Percentiles rank a stretch among this genome's conserved stretches.
Evolutionary conservation across 2,329 filamentous ascomycete genomes (phyloP).

Genomic region (Trichoderma atroviride): DNA sequence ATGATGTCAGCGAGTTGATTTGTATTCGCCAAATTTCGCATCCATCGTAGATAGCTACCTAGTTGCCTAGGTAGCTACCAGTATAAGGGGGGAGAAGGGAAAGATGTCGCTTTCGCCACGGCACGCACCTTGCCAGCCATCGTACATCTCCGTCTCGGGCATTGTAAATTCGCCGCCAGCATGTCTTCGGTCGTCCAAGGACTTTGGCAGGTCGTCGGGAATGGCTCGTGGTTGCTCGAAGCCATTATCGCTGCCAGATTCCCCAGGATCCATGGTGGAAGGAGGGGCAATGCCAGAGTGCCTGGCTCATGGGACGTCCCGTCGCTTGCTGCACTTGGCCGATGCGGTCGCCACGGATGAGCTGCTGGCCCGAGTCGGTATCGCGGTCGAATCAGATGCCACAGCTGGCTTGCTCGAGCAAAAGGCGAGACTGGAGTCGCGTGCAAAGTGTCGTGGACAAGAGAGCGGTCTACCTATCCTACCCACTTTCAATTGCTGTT

Average conservation of each 20-base stretch:
- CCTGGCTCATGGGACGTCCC: conserved; percentile 39
- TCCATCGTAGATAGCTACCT: not conserved
- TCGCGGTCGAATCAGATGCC: not conserved
- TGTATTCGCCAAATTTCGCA: not conserved
- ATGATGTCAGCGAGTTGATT: conserved; percentile 32
- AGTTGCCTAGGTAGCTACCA: not conserved
- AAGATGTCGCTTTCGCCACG: not conserved
- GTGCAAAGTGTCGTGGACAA: conserved; percentile 19
- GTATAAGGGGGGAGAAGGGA: not conserved
- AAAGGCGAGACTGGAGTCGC: conserved; percentile 12
- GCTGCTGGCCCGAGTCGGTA: not conserved
- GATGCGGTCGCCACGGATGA: conserved; percentile 5
- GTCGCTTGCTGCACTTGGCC: conserved; percentile 8
- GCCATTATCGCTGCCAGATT: conserved; percentile 46
- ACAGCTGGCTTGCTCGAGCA: not conserved
- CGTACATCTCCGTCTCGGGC: conserved; percentile 93
- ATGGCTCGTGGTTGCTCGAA: conserved; percentile 55
- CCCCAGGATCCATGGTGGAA: conserved; percentile 62
- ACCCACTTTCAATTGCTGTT: conserved; percentile 24
- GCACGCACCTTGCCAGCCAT: conserved; percentile 88
- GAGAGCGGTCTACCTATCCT: conserved; percentile 26
- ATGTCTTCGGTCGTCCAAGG: conserved; percentile 81
- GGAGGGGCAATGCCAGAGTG: conserved; percentile 43
- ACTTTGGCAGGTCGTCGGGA: conserved; percentile 85
- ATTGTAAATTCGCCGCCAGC: conserved; percentile 65